Conservation (phyloP, 2,329 filamentous ascomycete species). For the Monilinia fructigena region DNA sequence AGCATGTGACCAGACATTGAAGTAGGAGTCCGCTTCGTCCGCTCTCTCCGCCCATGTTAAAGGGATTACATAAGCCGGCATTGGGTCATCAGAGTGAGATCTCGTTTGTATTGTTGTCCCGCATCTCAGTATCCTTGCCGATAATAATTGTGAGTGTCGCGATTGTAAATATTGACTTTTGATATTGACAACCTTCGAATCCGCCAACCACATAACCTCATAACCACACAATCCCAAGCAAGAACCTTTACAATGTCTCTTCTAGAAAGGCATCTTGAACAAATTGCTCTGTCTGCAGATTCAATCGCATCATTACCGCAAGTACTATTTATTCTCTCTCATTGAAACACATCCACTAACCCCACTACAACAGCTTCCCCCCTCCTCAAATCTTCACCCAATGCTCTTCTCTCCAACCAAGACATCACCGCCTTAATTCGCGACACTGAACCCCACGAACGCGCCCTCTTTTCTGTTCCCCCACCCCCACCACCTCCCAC, state of each 20-base stretch:
- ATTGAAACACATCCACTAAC: constrained; percentile 14
- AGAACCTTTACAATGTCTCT: constrained; percentile 57
- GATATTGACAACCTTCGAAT: too few species aligned
- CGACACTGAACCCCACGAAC: constrained; percentile 91
- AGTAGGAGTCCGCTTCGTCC: neutral
- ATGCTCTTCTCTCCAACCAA: constrained; percentile 80
- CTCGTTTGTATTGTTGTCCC: neutral
- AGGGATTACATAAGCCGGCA: neutral
- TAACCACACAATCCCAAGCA: neutral
- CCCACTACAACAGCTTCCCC: constrained; percentile 63
- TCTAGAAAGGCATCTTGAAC: constrained; percentile 69
- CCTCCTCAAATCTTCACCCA: constrained; percentile 94
- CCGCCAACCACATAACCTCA: neutral
- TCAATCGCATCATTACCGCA: constrained; percentile 75
- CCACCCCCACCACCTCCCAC: constrained; percentile 49
- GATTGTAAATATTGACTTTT: constrained; percentile 5
- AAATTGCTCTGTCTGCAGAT: constrained; percentile 73
- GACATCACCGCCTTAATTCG: constrained; percentile 95
- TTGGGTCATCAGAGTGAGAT: neutral
- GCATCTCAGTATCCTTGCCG: constrained; percentile 7
- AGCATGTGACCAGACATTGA: neutral
- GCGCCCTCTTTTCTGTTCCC: constrained; percentile 90
- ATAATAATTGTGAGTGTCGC: neutral
- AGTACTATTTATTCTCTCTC: constrained; percentile 34
- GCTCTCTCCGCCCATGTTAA: too few species aligned